Conservation (phyloP, 1,139 yeast species). For the Casaregolazyma lundiana region DNA sequence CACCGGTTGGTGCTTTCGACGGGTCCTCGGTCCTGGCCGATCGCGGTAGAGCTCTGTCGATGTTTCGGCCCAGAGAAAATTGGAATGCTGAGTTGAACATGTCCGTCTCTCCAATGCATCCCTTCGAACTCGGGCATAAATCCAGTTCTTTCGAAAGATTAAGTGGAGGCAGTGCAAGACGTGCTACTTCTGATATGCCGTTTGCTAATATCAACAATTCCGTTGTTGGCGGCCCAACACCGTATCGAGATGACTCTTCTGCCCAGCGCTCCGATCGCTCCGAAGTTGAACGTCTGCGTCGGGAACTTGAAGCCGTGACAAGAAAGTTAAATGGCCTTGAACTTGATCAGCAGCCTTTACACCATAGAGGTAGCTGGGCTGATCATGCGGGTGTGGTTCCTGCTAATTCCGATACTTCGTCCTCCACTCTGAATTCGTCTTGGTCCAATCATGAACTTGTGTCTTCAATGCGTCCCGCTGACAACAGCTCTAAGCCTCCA, state of each 20-base stretch:
- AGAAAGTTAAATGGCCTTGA: slow-evolving; percentile 9
- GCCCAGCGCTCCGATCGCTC: not conserved
- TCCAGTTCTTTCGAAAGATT: too few species aligned
- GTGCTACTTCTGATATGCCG: slow-evolving; percentile 1
- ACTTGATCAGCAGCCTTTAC: not conserved
- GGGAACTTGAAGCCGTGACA: slow-evolving; percentile 15
- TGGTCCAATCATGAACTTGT: not conserved
- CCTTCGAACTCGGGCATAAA: too few species aligned
- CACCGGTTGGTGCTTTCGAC: slow-evolving; percentile 10
- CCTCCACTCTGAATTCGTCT: slow-evolving; percentile 1
- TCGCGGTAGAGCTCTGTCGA: not conserved
- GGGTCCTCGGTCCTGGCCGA: not conserved
- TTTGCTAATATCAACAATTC: not conserved
- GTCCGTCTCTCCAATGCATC: not conserved
- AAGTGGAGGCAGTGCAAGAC: not conserved
- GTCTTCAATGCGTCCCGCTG: not conserved
- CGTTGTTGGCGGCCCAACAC: not conserved
- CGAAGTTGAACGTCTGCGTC: slow-evolving; percentile 14
- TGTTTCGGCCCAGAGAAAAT: not conserved
- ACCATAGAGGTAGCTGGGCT: not conserved
- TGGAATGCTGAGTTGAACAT: not conserved
- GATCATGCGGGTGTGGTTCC: not conserved
- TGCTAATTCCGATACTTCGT: not conserved
- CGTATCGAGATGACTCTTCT: not conserved
- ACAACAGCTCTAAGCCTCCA: not conserved